Evolutionary conservation across 805 yeast species (phyloP), one percentile per base, ranked within the genome.

Genomic region (Geotrichum ghanense): DNA sequence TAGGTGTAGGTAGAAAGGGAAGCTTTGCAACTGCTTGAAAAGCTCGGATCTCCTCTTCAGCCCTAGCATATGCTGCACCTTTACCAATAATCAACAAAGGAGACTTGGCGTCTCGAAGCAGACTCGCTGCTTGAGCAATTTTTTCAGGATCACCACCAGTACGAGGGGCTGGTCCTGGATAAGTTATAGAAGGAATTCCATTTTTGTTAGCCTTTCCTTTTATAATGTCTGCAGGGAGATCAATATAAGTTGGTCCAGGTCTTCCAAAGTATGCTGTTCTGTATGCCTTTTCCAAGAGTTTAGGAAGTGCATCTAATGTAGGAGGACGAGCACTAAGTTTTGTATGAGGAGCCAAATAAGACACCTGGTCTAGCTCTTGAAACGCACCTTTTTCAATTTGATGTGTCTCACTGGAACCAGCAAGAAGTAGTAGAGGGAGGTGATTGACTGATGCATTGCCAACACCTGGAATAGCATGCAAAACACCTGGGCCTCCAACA

Each of bases 401-500:
- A 46, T 62, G 66, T 10, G 73, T 60, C 42, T 76, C 73, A 3
- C 73, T 59, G 3, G 81, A 75, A 1, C 88, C 88, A 0, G 87
- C 83, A 20, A 81, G 64, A 14, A 81, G 74, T 47, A 81, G 50
- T 44, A 81, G 59, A 2, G 89, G 89, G 74, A 83, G 79, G 47
- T 74, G 69, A 58, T 82, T 82, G 46, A 73, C 64, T 35, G 66
- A 69, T 4, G 87, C 73, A 54, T 81, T 81, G 55, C 75, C 78
- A 1, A 78, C 50, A 10, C 88, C 89, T 0, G 87, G 75, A 41
- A 78, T 54, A 0, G 84, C 80, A 51, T 81, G 86, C 6, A 81
- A 69, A 2, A 81, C 65, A 3, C 88, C 88, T 0, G 88, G 87
- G 0, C 88, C 88, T 25, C 89, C 88, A 3, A 82, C 88, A 0